phyloP scores from a whole-genome alignment of 2,329 filamentous ascomycete species.

The Aspergillus amoenus region DNA sequence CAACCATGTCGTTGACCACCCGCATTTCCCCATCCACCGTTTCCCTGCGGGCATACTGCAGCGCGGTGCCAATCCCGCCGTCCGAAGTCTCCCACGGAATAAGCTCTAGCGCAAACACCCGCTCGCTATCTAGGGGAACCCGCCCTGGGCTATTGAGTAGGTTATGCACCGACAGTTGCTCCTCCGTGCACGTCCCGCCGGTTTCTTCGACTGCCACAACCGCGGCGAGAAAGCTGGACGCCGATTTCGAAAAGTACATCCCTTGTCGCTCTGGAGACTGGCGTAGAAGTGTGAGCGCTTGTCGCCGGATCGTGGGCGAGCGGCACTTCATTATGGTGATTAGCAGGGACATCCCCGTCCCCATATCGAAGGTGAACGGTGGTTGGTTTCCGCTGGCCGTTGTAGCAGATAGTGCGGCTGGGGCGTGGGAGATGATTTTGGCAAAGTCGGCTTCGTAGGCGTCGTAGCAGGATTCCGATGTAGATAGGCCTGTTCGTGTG shows the following conservation, averaged over 20 bases:
- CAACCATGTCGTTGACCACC: not conserved
- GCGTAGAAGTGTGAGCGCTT: conserved; percentile 20
- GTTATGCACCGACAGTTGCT: not conserved
- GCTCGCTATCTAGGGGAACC: not conserved
- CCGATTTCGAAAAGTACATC: conserved; percentile 23
- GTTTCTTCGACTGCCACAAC: conserved; percentile 16
- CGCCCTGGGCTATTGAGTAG: not conserved
- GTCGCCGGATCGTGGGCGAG: conserved; percentile 19
- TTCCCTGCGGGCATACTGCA: not conserved
- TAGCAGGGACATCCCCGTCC: conserved; percentile 22
- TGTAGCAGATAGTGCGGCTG: conserved; percentile 6
- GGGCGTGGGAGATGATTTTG: not conserved
- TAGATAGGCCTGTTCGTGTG: conserved; percentile 15
- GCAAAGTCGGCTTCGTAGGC: conserved; percentile 7
- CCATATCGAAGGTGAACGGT: conserved; percentile 26
- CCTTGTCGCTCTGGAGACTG: conserved; percentile 25
- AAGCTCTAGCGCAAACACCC: not conserved
- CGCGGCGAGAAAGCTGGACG: conserved; percentile 17
- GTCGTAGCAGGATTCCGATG: conserved; percentile 18
- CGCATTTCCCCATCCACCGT: not conserved
- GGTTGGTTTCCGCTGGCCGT: conserved; percentile 11
- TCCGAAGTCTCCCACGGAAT: not conserved
- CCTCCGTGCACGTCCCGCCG: not conserved
- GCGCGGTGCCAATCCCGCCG: not conserved
- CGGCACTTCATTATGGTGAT: conserved; percentile 26